Percentiles rank a stretch among this genome's conserved stretches.
Evolutionary conservation across 2,329 filamentous ascomycete species (phyloP).

Genomic region (Grosmannia clavigera): DNA sequence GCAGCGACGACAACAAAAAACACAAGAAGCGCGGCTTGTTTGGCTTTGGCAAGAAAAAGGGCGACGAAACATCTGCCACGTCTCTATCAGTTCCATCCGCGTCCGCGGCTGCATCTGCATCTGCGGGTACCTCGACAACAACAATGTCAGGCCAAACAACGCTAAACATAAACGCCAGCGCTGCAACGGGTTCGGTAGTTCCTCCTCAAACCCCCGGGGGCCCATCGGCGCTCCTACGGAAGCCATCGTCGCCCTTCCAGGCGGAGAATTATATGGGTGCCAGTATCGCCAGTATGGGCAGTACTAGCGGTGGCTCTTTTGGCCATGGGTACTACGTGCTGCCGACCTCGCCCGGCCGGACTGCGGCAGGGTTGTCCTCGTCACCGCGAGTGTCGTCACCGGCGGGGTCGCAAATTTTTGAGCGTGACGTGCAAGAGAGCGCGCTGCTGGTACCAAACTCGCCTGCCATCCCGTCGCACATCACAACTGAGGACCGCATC

Average conservation of each 20-base stretch:
- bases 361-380: constrained; percentile 37
- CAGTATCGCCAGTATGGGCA: constrained; percentile 24
- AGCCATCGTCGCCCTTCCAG: constrained; percentile 22
- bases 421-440: constrained; percentile 79
- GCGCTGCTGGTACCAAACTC: constrained; percentile 52
- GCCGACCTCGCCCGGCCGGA: constrained; percentile 53
- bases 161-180: constrained; percentile 18
- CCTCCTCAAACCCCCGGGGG: neutral
- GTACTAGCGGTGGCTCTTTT: constrained; percentile 16
- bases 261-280: constrained; percentile 24
- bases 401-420: constrained; percentile 73
- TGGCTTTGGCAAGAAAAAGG: constrained; percentile 26
- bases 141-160: neutral
- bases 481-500: constrained; percentile 88
- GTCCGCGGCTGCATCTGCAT: constrained; percentile 4
- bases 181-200: constrained; percentile 12
- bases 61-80: constrained; percentile 16
- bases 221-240: constrained; percentile 18
- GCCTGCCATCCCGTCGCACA: constrained; percentile 82
- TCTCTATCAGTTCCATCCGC: neutral
- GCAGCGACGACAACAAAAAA: constrained; percentile 18
- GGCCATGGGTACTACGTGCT: constrained; percentile 22
- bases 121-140: neutral
- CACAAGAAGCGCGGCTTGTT: constrained; percentile 21
- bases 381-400: constrained; percentile 70